Evolutionary conservation across 1,139 yeast genomes (phyloP), one percentile per base, ranked within the genome.

Genomic region (Zygoascus meyerae): DNA sequence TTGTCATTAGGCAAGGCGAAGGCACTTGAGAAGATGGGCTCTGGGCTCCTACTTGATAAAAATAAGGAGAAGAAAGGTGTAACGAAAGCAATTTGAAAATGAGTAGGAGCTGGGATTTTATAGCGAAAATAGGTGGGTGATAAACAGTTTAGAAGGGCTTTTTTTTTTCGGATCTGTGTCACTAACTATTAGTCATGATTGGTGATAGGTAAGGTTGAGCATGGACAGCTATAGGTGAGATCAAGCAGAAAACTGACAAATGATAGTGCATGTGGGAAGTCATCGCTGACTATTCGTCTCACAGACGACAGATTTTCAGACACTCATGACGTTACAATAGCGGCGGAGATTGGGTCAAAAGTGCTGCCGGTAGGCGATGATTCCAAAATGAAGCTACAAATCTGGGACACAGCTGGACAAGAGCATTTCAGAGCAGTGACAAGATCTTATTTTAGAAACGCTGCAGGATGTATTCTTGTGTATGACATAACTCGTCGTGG

Each of bases 381-480:
- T 3, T 44, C 46, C 36, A 48, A 50, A 26, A 54, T 55, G 47
- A 57, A 56, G 48, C 53, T 55, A 9, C 60, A 57, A 41, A 57
- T 62, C 45, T 64, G 68, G 69, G 96, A 89, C 65, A 89, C 97
- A 33, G 96, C 96, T 1, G 97, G 97, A 33, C 96, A 89, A 71
- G 97, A 89, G 68, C 96, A 89, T 66, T 89, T 87, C 66, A 77
- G 89, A 53, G 95, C 95, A 34, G 89, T 89, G 86, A 77, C 87
- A 52, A 81, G 83, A 60, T 72, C 83, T 54, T 89, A 89, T 65
- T 89, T 89, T 65, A 84, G 85, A 52, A 81, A 87, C 39, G 94
- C 94, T 12, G 83, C 83, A 60, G 95, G 95, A 4, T 85, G 86
- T 58, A 64, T 89, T 46, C 70, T 89, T 52, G 96, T 89, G 10